Conservation (phyloP, 257 asterid genomes). For the Capsicum rhomboideum region DNA sequence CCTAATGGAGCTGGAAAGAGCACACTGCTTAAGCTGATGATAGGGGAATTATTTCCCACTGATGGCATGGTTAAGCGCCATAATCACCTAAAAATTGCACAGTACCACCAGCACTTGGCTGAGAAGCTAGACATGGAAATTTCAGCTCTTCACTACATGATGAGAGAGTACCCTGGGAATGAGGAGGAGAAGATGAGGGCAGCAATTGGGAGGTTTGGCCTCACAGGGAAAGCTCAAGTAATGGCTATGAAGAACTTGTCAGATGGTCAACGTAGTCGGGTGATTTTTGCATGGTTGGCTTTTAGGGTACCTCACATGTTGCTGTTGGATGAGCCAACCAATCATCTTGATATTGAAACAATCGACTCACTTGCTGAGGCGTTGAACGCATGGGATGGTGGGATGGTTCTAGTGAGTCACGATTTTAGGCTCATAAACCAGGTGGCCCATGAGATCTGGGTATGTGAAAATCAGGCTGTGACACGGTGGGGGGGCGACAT, state of each 20-base stretch:
- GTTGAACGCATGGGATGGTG: slow-evolving; percentile 94
- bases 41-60: slow-evolving; percentile 69
- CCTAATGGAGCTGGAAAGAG: slow-evolving; percentile 99
- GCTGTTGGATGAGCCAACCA: slow-evolving; percentile 90
- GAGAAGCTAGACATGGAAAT: slow-evolving; percentile 84
- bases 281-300: slow-evolving; percentile 96
- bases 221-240: slow-evolving; percentile 82
- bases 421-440: slow-evolving; percentile 96
- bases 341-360: slow-evolving; percentile 94
- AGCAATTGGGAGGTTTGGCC: slow-evolving; percentile 83
- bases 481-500: slow-evolving; percentile 88
- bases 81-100: slow-evolving; percentile 85
- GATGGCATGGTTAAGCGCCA: slow-evolving; percentile 98
- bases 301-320: slow-evolving; percentile 88
- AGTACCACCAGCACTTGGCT: slow-evolving; percentile 83
- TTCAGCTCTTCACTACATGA: slow-evolving; percentile 69
- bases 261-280: slow-evolving; percentile 86
- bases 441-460: slow-evolving; percentile 98
- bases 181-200: slow-evolving; percentile 96
- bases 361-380: slow-evolving; percentile 96
- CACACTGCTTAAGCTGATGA: slow-evolving; percentile 91
- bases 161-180: slow-evolving; percentile 79
- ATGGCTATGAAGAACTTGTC: slow-evolving; percentile 91
- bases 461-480: slow-evolving; percentile 82
- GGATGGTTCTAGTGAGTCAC: slow-evolving; percentile 93